Conservation (phyloP, 179 eudicot genomes). For the Drosera spatulata region DNA sequence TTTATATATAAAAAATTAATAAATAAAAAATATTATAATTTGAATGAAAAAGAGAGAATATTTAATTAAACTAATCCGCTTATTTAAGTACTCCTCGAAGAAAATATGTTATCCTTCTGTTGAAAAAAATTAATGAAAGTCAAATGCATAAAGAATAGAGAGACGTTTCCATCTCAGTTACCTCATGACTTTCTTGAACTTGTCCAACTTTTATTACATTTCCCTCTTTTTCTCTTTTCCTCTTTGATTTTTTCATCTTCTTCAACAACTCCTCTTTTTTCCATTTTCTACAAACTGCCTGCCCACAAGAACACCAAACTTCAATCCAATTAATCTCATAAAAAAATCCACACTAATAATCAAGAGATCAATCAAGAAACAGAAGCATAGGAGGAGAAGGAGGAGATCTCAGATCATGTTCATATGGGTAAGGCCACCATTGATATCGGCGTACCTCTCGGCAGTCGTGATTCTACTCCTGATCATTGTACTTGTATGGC, state of each 20-base stretch:
- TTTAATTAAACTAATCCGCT: too few species aligned
- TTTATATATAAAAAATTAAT: too few species aligned
- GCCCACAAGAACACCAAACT: too few species aligned
- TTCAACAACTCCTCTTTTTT: not conserved
- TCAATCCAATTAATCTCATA: too few species aligned
- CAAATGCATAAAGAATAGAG: not conserved
- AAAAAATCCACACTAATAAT: too few species aligned
- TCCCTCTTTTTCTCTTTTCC: not conserved
- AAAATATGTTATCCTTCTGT: not conserved
- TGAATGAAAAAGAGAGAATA: not conserved
- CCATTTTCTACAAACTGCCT: not conserved
- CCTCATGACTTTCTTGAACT: slow-evolving; percentile 31
- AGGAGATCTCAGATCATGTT: slow-evolving; percentile 6
- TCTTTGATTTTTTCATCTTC: not conserved
- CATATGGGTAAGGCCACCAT: slow-evolving; percentile 1
- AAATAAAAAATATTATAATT: too few species aligned
- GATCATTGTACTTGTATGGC: slow-evolving; percentile 1
- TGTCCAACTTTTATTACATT: slow-evolving; percentile 21
- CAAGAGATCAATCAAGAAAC: not conserved
- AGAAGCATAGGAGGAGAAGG: not conserved
- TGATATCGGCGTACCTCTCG: not conserved
- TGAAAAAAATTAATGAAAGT: not conserved
- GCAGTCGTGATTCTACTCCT: slow-evolving; percentile 1
- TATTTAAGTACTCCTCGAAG: too few species aligned
- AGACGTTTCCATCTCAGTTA: not conserved